phyloP scores from a whole-genome alignment of 306 rosid genomes.

The Ormosia semicastrata region DNA sequence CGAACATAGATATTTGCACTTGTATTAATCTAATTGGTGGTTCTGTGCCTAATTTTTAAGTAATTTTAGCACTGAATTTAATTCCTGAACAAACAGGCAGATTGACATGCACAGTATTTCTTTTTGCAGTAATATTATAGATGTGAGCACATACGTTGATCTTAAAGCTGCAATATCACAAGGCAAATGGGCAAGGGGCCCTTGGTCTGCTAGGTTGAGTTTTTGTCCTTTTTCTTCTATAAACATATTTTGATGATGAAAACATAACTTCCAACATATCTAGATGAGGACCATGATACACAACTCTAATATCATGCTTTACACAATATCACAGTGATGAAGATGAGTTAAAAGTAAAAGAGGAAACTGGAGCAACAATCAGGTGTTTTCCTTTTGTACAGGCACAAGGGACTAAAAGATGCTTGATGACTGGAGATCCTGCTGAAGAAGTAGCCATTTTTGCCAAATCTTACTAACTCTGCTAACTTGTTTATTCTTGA shows the following conservation, averaged over 20 bases:
- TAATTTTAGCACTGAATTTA: neutral
- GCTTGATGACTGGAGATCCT: constrained; percentile 84
- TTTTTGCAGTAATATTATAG: constrained; percentile 78
- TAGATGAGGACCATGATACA: constrained; percentile 19
- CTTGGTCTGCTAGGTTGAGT: constrained; percentile 96
- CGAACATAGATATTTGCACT: neutral
- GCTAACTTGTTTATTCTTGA: neutral
- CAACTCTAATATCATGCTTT: constrained; percentile 28
- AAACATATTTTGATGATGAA: neutral
- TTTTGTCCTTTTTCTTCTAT: neutral
- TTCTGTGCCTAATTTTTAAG: neutral
- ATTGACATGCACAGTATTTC: neutral
- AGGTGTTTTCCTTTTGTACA: constrained; percentile 95
- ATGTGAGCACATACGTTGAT: constrained; percentile 83
- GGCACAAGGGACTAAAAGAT: constrained; percentile 64
- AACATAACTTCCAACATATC: neutral
- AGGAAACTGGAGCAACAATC: constrained; percentile 96
- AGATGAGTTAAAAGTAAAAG: constrained; percentile 85
- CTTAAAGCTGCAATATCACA: constrained; percentile 81
- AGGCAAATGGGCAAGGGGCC: constrained; percentile 99
- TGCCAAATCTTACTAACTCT: constrained; percentile 74
- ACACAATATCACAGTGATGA: constrained; percentile 53
- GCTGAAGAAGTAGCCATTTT: constrained; percentile 92
- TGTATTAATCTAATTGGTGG: neutral
- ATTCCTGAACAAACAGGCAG: neutral